Evolutionary conservation across 257 asterid genomes (phyloP), one percentile per base, ranked within the genome.

Genomic region (Solanum sejunctum): DNA sequence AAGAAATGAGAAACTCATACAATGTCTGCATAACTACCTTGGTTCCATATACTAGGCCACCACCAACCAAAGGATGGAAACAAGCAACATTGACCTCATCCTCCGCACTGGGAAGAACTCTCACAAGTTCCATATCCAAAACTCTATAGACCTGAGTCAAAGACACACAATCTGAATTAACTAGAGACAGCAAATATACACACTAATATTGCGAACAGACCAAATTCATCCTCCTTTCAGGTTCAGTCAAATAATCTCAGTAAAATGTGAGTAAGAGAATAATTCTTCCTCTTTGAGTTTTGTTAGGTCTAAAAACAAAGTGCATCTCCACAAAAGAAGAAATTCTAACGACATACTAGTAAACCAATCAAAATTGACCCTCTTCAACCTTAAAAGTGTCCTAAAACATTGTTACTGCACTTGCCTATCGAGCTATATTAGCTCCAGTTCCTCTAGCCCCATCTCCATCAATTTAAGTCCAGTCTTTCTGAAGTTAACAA

Each of bases 31-130:
- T n/a, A 12, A 85, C 84, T 81, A 94, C 98, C 96, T 96, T 96
- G 81, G 99, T 96, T 87, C 99, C 99, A 87, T 96, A 96, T 84
- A 96, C 94, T 91, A 96, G 93, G 82, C 98, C 99, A 83, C 97
- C 94, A n/a, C 99, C 99, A 58, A 91, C 97, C 82, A 94, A 89
- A 82, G 98, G 99, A 90, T 96, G 99, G 87, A 96, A 96, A 86
- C 97, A 96, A 84, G 99, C 99, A 2, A 96, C 99, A 82, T 96
- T 96, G 85, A 96, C 98, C 93, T 96, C 99, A 88, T 96, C 99
- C 89, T 96, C 98, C 45, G 98, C 97, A 85, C 97, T 96, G 80
- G 99, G 97, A 84, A 95, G 98, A 83, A 93, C 97, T 90, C 97
- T 95, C 85, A 96, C 98, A 80, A 94, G 97, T 90, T 96, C 99